Base-by-base conservation (phyloP, 306 rosid genomes). In the Glycine soja region DNA sequence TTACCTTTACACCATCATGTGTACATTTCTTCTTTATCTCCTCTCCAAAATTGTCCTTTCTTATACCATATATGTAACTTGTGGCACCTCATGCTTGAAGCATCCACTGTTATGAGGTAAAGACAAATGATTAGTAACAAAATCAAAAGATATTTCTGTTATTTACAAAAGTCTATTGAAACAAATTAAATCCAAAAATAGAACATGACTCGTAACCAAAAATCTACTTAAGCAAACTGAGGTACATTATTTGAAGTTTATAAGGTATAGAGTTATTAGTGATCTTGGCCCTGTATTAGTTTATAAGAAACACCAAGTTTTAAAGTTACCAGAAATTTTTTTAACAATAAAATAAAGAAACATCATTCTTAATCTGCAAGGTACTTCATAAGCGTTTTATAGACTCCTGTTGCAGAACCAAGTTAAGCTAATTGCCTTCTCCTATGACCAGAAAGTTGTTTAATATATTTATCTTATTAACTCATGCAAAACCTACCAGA, bases 331-430 rank as follows among this genome's bases (percentile, higher is more conserved):
- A 24, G 30, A 24, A 24, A 24, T 24, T 24, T 24, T 24, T 24
- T 24, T n/a, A n/a, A n/a, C n/a, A n/a, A n/a, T n/a, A n/a, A n/a
- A n/a, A n/a, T n/a, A n/a, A n/a, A n/a, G n/a, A n/a, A n/a, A n/a
- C n/a, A n/a, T n/a, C n/a, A n/a, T n/a, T n/a, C n/a, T n/a, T n/a
- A n/a, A n/a, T n/a, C n/a, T n/a, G n/a, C 99, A 80, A 95, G 80
- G 85, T 91, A 95, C 88, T 93, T 93, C 81, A 95, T 97, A 2
- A 95, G 98, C 65, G 99, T 93, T 89, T 95, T 95, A 90, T 91
- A 95, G 87, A 95, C 99, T 61, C 98, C 99, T 13, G 98, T 89
- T 34, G 99, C 99, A 62, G 98, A 95, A 81, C 99, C 98, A 82
- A 95, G 97, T 86, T 88, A 98, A 52, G 97, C 97, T 71, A 95